Percentiles rank a stretch among this genome's conserved stretches.
phyloP scores from a whole-genome alignment of 2,329 filamentous ascomycete species.

The Ceratocystis cubensis region DNA sequence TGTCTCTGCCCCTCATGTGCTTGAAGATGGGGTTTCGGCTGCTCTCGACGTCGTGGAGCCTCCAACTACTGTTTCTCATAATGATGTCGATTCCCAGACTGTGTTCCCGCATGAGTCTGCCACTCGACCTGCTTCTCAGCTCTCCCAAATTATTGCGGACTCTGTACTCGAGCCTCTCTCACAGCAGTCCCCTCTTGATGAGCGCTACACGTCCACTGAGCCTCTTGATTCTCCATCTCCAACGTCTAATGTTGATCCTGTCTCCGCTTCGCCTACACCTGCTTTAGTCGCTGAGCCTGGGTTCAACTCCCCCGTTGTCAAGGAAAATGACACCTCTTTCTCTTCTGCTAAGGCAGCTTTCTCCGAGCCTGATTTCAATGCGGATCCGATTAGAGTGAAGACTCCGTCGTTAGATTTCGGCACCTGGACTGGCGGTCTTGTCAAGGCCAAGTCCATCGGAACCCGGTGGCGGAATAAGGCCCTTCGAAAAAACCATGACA shows the following conservation, averaged over 20 bases:
- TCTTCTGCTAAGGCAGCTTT: neutral
- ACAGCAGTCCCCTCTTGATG: neutral
- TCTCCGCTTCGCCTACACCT: neutral
- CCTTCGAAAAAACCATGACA: neutral
- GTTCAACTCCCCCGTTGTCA: slow-evolving; percentile 10
- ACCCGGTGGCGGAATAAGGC: neutral
- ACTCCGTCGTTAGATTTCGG: slow-evolving; percentile 15
- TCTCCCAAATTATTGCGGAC: neutral
- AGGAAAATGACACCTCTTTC: neutral
- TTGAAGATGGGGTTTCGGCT: neutral
- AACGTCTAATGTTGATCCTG: neutral
- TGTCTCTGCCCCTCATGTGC: neutral
- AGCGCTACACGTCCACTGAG: neutral
- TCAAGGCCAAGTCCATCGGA: neutral
- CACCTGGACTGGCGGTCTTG: neutral
- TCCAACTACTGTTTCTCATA: neutral
- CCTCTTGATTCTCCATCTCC: neutral
- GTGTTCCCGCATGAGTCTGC: neutral
- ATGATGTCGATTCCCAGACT: neutral
- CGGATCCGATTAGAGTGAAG: slow-evolving; percentile 6
- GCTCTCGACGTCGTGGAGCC: neutral
- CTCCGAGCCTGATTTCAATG: slow-evolving; percentile 11
- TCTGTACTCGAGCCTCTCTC: neutral
- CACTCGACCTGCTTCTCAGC: neutral
- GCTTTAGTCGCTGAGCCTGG: neutral